phyloP scores from a whole-genome alignment of 1,284 basidiomycete genomes.

The Boletellus deceptivus region DNA sequence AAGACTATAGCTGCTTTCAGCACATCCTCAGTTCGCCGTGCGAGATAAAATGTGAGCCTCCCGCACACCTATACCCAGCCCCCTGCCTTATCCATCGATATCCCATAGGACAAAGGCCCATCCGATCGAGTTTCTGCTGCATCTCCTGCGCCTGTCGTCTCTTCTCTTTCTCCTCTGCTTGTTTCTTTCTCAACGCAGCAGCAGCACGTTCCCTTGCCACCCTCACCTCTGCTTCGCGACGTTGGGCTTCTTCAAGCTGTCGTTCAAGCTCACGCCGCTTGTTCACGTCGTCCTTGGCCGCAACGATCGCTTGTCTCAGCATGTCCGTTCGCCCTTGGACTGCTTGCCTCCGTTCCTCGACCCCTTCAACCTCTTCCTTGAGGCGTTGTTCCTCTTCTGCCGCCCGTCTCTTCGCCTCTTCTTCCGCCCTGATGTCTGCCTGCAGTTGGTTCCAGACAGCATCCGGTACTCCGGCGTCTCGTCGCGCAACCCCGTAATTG shows the following conservation, averaged over 20 bases:
- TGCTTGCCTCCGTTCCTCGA: constrained; percentile 13
- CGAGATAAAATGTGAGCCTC: constrained; percentile 49
- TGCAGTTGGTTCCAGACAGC: constrained; percentile 46
- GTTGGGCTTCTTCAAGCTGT: constrained; percentile 21
- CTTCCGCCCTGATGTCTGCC: constrained; percentile 34
- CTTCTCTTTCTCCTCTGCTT: constrained; percentile 38
- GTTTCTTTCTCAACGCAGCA: constrained; percentile 37
- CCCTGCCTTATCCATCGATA: constrained; percentile 50
- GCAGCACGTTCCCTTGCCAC: constrained; percentile 33
- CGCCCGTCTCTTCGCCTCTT: constrained; percentile 20
- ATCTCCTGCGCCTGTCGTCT: constrained; percentile 36
- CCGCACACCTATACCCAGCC: constrained; percentile 54
- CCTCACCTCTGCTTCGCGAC: constrained; percentile 27
- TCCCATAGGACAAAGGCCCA: constrained; percentile 55
- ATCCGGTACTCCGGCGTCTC: constrained; percentile 50
- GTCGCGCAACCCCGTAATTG: constrained; percentile 11
- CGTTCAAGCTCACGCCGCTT: constrained; percentile 19
- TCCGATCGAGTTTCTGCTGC: constrained; percentile 44
- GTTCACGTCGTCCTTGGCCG: constrained; percentile 18
- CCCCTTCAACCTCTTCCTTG: constrained; percentile 9
- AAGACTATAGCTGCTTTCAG: no score
- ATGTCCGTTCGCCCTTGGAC: constrained; percentile 1
- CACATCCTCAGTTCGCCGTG: constrained; percentile 26
- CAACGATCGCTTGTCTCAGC: constrained; percentile 17
- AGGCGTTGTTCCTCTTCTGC: constrained; percentile 31